Conservation (phyloP, 352 stramenopile genomes). For the Phytophthora syringae region DNA sequence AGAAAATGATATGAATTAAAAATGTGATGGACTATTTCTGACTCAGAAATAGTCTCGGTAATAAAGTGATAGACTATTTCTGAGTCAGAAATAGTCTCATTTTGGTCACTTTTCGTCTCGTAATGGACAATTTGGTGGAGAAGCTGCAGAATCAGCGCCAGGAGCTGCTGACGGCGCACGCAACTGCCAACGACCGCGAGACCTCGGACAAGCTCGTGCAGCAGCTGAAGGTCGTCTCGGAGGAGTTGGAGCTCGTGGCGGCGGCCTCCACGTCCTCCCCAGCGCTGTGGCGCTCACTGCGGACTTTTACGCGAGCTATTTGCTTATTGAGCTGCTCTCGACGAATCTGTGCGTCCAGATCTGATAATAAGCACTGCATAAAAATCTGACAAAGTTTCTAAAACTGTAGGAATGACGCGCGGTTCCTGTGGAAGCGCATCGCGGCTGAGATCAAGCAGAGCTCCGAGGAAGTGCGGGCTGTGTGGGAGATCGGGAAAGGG, state of each 20-base stretch:
- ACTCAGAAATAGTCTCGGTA: slow-evolving; percentile 5
- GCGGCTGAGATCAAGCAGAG: slow-evolving; percentile 44
- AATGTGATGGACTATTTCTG: slow-evolving; percentile 13
- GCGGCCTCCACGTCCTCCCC: slow-evolving; percentile 34
- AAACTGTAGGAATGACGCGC: slow-evolving; percentile 52
- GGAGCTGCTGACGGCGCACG: slow-evolving; percentile 42
- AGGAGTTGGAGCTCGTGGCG: slow-evolving; percentile 68
- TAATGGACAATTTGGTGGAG: slow-evolving; percentile 59
- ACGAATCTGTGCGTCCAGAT: slow-evolving; percentile 48
- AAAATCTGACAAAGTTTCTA: slow-evolving; percentile 11
- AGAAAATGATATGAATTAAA: background rate
- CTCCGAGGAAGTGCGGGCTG: slow-evolving; percentile 45
- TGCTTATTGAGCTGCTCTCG: slow-evolving; percentile 61
- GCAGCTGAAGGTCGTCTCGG: slow-evolving; percentile 44
- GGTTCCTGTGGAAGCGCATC: slow-evolving; percentile 83
- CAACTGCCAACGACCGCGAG: slow-evolving; percentile 25
- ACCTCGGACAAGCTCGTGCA: slow-evolving; percentile 26
- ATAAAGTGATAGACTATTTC: no score
- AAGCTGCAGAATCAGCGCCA: slow-evolving; percentile 49
- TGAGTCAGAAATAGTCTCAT: background rate
- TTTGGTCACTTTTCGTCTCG: background rate
- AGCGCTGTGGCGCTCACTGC: slow-evolving; percentile 46
- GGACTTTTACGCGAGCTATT: slow-evolving; percentile 64
- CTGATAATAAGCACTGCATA: background rate
- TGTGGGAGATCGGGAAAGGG: slow-evolving; percentile 74